A percentile compares a stretch with the other conserved stretches of the same genome.
These are phyloP conservation scores for Nannochloropsis salina DNA, from an alignment of 108 stramenopile species.

Conservation along the genomic window DNA sequence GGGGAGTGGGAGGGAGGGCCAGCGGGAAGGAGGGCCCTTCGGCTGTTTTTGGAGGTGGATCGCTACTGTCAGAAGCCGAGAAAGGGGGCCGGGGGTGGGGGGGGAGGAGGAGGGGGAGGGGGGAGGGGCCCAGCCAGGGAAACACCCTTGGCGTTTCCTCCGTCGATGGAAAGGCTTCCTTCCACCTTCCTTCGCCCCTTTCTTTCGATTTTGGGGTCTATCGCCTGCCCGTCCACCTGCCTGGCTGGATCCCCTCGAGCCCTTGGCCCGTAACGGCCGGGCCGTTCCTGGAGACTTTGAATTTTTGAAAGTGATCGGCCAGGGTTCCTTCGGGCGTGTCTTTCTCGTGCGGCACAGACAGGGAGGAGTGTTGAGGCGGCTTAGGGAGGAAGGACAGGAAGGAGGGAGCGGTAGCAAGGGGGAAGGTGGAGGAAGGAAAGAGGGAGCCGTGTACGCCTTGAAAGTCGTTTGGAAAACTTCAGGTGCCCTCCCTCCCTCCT, in stretches of 20 bases:
- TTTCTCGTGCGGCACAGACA: background rate
- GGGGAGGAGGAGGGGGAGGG: background rate
- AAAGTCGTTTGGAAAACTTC: conserved; percentile 49
- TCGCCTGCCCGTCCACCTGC: background rate
- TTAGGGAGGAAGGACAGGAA: conserved; percentile 23
- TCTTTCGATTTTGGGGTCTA: background rate
- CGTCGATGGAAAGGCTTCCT: background rate
- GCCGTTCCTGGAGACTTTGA: background rate
- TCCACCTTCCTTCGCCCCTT: background rate
- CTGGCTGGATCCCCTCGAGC: background rate
- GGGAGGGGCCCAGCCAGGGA: background rate
- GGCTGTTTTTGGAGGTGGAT: background rate
- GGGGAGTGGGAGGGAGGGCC: background rate
- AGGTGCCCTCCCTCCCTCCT: conserved; percentile 33
- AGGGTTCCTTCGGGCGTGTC: background rate
- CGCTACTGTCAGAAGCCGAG: background rate
- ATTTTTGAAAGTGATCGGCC: background rate
- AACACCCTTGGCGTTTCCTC: too few relatives aligned
- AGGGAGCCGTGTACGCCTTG: conserved; percentile 39
- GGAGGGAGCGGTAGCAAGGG: background rate
- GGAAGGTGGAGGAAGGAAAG: too few relatives aligned
- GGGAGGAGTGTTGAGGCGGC: background rate
- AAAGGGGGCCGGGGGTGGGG: background rate
- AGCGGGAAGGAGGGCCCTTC: background rate
- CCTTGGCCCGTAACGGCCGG: background rate